Percentiles rank a stretch among this genome's conserved stretches.
Evolutionary conservation across 129 eudicot genomes (phyloP).

Genomic region (Saussurea involucrata): DNA sequence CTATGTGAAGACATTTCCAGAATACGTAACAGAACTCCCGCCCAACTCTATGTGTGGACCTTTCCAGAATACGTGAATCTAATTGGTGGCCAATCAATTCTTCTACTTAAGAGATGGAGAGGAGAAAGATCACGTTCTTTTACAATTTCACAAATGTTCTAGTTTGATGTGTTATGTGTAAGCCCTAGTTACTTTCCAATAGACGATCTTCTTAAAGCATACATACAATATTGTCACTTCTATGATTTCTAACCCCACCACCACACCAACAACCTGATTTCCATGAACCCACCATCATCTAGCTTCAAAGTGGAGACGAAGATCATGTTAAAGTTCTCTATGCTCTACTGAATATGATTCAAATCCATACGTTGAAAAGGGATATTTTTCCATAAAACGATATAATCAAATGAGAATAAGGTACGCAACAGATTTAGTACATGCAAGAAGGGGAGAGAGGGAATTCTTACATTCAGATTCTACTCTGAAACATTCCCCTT

Average conservation of each 20-base stretch:
- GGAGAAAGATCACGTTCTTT: not conserved
- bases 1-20: too few species aligned
- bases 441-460: not conserved
- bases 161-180: not conserved
- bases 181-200: not conserved
- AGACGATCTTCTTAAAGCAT: not conserved
- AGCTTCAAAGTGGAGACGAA: not conserved
- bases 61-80: too few species aligned
- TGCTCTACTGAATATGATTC: not conserved
- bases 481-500: slow-evolving; percentile 60
- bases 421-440: not conserved
- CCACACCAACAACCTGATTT: not conserved
- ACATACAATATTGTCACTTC: not conserved
- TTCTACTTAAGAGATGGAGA: not conserved
- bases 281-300: not conserved
- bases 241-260: not conserved
- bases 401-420: not conserved
- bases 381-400: not conserved
- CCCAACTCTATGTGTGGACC: too few species aligned
- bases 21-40: too few species aligned
- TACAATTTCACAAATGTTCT: not conserved
- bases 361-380: not conserved
- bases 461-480: slow-evolving; percentile 23
- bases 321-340: not conserved
- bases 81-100: too few species aligned